Evolutionary conservation across 495 filamentous ascomycete genomes (phyloP).

Genomic region (Talaromyces thailandensis): DNA sequence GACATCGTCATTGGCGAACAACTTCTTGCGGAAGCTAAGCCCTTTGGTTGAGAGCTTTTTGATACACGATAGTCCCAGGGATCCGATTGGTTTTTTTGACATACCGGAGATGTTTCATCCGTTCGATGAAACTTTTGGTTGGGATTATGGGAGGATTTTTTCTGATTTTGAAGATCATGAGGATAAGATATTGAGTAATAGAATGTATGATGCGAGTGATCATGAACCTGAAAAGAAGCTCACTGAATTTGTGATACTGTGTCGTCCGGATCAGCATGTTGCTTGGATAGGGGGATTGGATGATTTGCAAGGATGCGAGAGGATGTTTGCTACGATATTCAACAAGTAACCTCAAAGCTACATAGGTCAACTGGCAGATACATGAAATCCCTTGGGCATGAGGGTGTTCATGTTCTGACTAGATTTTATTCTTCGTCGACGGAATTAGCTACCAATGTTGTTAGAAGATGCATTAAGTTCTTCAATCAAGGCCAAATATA

Average conservation of each 20-base stretch:
- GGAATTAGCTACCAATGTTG: too few relatives aligned
- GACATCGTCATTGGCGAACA: background rate
- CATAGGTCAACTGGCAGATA: too few relatives aligned
- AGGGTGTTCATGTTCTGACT: too few relatives aligned
- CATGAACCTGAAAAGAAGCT: background rate
- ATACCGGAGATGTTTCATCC: conserved; percentile 21
- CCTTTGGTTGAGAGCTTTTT: conserved; percentile 11
- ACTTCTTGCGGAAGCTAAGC: background rate
- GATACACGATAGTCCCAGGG: conserved; percentile 10
- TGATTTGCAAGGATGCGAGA: conserved; percentile 9
- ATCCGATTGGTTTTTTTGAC: conserved; percentile 10
- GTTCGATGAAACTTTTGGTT: conserved; percentile 16
- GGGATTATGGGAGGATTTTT: conserved; percentile 21
- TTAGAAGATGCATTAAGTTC: too few relatives aligned
- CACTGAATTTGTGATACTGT: conserved; percentile 13
- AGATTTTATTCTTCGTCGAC: too few relatives aligned
- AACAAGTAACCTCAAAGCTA: background rate
- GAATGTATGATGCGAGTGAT: conserved; percentile 11
- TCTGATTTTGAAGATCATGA: conserved; percentile 9
- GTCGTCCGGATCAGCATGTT: conserved; percentile 23
- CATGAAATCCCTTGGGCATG: too few relatives aligned
- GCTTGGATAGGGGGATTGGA: conserved; percentile 15
- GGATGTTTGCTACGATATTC: background rate
- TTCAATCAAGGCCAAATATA: too few relatives aligned
- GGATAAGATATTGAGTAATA: conserved; percentile 8